Percentiles rank a stretch among this genome's conserved stretches.
phyloP scores from a whole-genome alignment of 1,284 basidiomycete genomes.

The Ustilago cynodontis region DNA sequence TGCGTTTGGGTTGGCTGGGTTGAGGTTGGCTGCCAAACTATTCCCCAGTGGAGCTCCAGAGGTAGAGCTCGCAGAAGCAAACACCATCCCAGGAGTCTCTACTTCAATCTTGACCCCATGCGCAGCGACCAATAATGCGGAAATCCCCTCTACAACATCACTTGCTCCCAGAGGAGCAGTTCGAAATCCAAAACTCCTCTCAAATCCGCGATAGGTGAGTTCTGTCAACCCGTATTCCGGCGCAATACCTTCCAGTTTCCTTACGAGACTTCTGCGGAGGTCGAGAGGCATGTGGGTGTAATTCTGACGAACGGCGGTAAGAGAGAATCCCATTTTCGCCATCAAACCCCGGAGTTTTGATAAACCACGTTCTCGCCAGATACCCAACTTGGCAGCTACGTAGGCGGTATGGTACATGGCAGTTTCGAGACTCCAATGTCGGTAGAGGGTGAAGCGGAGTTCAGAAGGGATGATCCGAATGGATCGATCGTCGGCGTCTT shows the following conservation, averaged over 20 bases:
- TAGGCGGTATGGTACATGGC: constrained; percentile 98
- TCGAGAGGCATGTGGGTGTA: constrained; percentile 97
- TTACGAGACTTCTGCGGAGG: constrained; percentile 83
- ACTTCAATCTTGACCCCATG: constrained; percentile 89
- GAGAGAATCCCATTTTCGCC: constrained; percentile 98
- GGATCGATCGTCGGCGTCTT: constrained; percentile 60
- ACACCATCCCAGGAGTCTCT: constrained; percentile 70
- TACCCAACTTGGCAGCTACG: constrained; percentile 91
- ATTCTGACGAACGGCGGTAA: constrained; percentile 90
- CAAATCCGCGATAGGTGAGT: constrained; percentile 91
- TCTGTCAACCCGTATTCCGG: constrained; percentile 98
- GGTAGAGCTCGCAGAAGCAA: constrained; percentile 25
- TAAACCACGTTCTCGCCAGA: constrained; percentile 94
- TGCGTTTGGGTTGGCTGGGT: constrained; percentile 22
- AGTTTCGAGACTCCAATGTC: constrained; percentile 98
- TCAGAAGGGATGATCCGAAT: constrained; percentile 62
- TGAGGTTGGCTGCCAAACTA: constrained; percentile 29
- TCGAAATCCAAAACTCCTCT: constrained; percentile 88
- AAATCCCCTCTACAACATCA: constrained; percentile 91
- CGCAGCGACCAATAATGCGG: constrained; percentile 89
- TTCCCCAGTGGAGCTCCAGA: constrained; percentile 22
- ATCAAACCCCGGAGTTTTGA: constrained; percentile 89
- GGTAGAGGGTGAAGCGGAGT: constrained; percentile 86
- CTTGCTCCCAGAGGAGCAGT: constrained; percentile 88
- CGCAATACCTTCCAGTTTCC: constrained; percentile 87